Conservation (phyloP, 2,329 filamentous ascomycete species). For the Arthroderma sp. region DNA sequence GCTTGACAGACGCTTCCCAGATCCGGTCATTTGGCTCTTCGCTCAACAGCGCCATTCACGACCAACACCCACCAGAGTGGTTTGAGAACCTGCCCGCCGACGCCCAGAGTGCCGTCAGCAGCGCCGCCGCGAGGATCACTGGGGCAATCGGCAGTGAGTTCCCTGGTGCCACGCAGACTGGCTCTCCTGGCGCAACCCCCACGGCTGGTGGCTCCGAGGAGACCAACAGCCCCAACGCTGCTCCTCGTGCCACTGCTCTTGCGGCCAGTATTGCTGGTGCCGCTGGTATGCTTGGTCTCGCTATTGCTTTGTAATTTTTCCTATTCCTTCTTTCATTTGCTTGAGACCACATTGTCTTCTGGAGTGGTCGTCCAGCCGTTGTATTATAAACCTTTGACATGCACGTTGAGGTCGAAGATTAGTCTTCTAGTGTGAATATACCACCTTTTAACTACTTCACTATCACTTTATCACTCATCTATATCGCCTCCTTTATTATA, state of each 20-base stretch:
- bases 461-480: too few relatives aligned
- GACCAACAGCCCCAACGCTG: slow-evolving; percentile 3
- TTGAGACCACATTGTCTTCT: not conserved
- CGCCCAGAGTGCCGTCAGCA: slow-evolving; percentile 11
- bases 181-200: not conserved
- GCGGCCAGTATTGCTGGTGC: slow-evolving; percentile 14
- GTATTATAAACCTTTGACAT: not conserved
- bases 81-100: slow-evolving; percentile 11
- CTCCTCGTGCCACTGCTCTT: slow-evolving; percentile 11
- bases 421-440: not conserved
- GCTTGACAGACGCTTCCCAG: slow-evolving; percentile 6
- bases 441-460: not conserved
- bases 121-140: slow-evolving; percentile 29
- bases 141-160: not conserved
- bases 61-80: slow-evolving; percentile 14
- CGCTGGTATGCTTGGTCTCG: slow-evolving; percentile 16
- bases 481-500: not conserved
- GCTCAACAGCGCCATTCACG: slow-evolving; percentile 12
- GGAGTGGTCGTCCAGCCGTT: not conserved
- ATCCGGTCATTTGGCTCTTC: slow-evolving; percentile 6
- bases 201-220: not conserved
- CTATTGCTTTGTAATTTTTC: slow-evolving; percentile 12
- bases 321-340: not conserved
- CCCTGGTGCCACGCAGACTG: not conserved
- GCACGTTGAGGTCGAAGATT: not conserved